Percentiles rank a stretch among this genome's conserved stretches.
These are phyloP conservation scores for Symbiodinium natans DNA, from an alignment of 73 alveolate species.

Conservation along the genomic window DNA sequence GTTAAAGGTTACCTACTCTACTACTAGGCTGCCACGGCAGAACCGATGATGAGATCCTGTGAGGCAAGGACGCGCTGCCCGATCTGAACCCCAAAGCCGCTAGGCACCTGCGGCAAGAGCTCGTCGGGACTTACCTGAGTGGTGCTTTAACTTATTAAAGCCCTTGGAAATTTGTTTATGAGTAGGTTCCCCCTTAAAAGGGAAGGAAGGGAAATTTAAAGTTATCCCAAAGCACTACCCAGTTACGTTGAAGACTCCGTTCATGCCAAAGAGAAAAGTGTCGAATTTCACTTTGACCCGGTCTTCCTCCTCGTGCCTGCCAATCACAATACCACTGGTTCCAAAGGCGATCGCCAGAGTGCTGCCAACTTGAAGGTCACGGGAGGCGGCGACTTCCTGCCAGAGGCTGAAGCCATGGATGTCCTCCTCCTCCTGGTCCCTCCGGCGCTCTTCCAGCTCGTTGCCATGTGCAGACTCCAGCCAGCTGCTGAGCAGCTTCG, in stretches of 20 bases:
- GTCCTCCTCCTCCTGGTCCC: background rate
- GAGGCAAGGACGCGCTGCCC: constrained; percentile 34
- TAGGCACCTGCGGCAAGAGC: constrained; percentile 40
- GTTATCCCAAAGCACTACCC: too few species aligned
- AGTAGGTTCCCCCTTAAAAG: too few species aligned
- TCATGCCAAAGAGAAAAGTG: background rate
- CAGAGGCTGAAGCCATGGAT: background rate
- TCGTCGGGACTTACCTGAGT: constrained; percentile 1
- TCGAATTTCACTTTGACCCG: constrained; percentile 46
- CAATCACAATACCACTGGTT: constrained; percentile 36
- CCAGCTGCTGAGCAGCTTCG: background rate
- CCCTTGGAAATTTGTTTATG: too few species aligned
- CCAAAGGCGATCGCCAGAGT: constrained; percentile 18
- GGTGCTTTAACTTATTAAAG: too few species aligned
- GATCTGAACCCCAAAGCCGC: constrained; percentile 6
- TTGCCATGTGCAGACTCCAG: constrained; percentile 9
- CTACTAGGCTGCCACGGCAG: background rate
- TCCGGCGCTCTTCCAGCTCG: constrained; percentile 28
- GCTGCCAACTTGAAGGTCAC: constrained; percentile 1
- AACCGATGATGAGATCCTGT: background rate
- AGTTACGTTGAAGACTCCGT: background rate
- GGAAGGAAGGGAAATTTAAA: too few species aligned
- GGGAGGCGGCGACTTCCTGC: constrained; percentile 59
- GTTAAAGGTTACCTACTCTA: too few species aligned
- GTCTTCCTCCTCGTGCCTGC: background rate